Base-by-base conservation (phyloP, 495 filamentous ascomycete species). In the Penicillium psychrofluorescens region DNA sequence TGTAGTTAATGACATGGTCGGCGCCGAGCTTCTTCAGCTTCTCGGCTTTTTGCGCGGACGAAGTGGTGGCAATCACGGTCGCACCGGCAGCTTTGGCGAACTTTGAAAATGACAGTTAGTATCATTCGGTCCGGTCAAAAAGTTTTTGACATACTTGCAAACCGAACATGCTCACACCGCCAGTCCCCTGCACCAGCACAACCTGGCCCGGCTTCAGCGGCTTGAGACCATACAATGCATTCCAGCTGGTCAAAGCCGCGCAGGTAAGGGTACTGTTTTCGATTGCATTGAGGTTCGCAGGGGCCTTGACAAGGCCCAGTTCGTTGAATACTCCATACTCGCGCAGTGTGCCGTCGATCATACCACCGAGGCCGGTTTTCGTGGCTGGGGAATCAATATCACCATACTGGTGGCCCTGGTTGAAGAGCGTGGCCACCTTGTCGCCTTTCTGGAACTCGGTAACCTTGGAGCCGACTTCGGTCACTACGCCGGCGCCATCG, bases 31-130 rank as follows among this genome's bases (percentile, higher is more conserved):
- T 63, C 66, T 83, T 86, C 42, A 90, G 65, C 22, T 66, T 66
- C 35, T 84, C 71, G 11, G 59, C 81, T 68, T 92, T 92, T 14
- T 68, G 63, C 0, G 71, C 68, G 2, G 78, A 80, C 0, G 83
- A 88, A 0, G 88, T 92, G 0, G 88, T 92, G 0, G 86, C 79
- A 45, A 95, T 91, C 29, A 92, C 85, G 7, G 50, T 80, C 4
- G 88, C 88, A 33, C 88, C 87, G 9, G 83, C 85, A 0, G 86
- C 85, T 64, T 88, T 91, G 36, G 88, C 88, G 51, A 92, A 91
- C 76, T 89, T 59, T 45, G 34, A 35, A 27, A 0, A 40, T 5
- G 38, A n/a, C 16, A 22, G 22, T 22, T 6, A 22, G 4, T 22
- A 3, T 22, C 6, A 22, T 22, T 22, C 4, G 0, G 22, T 22